Evolutionary conservation across 441 rosid species (phyloP).

Genomic region (Jatropha multifida): DNA sequence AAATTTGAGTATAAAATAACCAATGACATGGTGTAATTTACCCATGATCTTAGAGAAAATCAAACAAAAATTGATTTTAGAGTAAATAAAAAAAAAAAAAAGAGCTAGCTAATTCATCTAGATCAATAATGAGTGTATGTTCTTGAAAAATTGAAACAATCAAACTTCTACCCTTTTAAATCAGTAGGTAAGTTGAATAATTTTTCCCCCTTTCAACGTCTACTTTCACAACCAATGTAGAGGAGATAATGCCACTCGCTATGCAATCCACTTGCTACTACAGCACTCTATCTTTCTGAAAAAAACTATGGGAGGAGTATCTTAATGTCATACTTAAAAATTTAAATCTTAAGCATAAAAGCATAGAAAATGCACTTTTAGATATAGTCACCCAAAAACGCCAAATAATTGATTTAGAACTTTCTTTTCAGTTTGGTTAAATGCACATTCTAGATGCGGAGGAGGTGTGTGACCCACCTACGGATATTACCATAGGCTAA

Average conservation of each 20-base stretch:
- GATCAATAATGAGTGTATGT: neutral
- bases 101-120: neutral
- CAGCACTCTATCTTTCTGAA: neutral
- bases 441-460: neutral
- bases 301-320: too few relatives aligned
- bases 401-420: too few relatives aligned
- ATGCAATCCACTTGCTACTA: neutral
- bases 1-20: neutral
- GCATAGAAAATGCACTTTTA: neutral
- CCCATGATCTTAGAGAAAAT: neutral
- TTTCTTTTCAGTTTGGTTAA: neutral
- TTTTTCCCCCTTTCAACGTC: neutral
- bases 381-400: neutral
- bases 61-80: conserved; percentile 4
- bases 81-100: neutral
- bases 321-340: too few relatives aligned
- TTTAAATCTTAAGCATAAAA: neutral
- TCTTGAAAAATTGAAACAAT: neutral
- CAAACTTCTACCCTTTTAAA: too few relatives aligned
- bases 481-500: neutral
- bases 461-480: neutral
- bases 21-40: neutral
- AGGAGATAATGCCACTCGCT: neutral
- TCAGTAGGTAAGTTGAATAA: neutral
- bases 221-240: neutral